phyloP scores from a whole-genome alignment of 495 filamentous ascomycete genomes.

The Aspergillus diversus region DNA sequence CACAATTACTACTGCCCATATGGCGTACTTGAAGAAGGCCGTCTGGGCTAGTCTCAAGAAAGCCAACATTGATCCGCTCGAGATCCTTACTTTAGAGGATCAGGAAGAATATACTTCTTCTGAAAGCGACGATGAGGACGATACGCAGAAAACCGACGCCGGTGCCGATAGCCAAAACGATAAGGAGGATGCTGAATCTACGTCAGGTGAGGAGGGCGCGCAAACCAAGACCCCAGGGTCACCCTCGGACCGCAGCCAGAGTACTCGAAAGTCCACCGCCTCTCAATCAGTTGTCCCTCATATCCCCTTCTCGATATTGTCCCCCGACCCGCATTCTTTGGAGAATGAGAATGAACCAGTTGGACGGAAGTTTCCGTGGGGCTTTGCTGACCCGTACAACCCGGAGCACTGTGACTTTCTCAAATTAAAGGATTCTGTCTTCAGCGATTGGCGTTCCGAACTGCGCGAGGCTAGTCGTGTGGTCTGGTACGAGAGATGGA shows the following conservation, averaged over 20 bases:
- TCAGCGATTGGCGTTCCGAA: slow-evolving; percentile 89
- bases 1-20: slow-evolving; percentile 90
- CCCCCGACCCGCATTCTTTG: slow-evolving; percentile 86
- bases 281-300: slow-evolving; percentile 38
- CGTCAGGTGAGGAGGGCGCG: slow-evolving; percentile 31
- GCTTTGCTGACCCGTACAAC: slow-evolving; percentile 91
- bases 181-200: slow-evolving; percentile 23
- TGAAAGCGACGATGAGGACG: slow-evolving; percentile 64
- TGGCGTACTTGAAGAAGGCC: slow-evolving; percentile 87
- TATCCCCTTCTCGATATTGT: slow-evolving; percentile 90
- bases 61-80: slow-evolving; percentile 85
- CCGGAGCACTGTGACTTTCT: slow-evolving; percentile 91
- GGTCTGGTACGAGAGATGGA: slow-evolving; percentile 96
- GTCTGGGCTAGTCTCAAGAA: slow-evolving; percentile 87
- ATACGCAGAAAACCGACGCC: slow-evolving; percentile 25
- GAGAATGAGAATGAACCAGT: slow-evolving; percentile 57
- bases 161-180: slow-evolving; percentile 44
- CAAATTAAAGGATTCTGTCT: slow-evolving; percentile 87
- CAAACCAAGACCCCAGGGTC: slow-evolving; percentile 41
- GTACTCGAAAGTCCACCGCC: slow-evolving; percentile 28
- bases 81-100: slow-evolving; percentile 80
- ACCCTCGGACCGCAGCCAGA: slow-evolving; percentile 34
- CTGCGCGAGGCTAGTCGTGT: slow-evolving; percentile 90
- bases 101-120: slow-evolving; percentile 64
- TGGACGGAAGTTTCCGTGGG: slow-evolving; percentile 92